phyloP scores from a whole-genome alignment of 148 eudicot genomes.

The Rhododendron ovatum region DNA sequence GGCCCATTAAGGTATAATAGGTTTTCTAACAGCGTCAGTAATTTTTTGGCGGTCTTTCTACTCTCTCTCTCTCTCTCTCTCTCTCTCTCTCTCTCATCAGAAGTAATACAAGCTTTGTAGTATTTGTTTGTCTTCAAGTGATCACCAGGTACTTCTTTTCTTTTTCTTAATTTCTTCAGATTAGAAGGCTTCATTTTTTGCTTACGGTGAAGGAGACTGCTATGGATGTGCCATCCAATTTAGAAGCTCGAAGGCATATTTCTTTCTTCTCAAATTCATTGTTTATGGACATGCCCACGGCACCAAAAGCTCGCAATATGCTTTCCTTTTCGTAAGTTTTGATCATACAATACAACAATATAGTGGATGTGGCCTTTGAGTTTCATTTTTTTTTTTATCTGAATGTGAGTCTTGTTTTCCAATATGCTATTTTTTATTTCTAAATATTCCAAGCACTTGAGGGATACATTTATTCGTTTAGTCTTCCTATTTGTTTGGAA shows the following conservation, averaged over 20 bases:
- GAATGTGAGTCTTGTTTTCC: background rate
- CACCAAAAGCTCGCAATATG: conserved; percentile 76
- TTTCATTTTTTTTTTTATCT: background rate
- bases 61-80: background rate
- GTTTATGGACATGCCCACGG: conserved; percentile 73
- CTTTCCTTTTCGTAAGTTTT: conserved; percentile 61
- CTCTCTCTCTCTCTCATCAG: background rate
- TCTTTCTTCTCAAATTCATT: conserved; percentile 69
- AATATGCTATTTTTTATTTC: background rate
- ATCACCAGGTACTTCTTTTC: background rate
- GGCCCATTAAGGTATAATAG: background rate
- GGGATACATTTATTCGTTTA: background rate
- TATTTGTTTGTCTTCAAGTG: background rate
- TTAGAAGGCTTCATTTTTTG: conserved; percentile 52
- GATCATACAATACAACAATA: background rate
- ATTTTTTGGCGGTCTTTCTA: background rate
- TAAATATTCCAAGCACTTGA: background rate
- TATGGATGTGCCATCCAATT: conserved; percentile 66
- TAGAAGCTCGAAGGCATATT: conserved; percentile 68
- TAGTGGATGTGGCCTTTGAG: background rate
- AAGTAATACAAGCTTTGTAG: background rate
- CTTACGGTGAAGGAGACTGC: conserved; percentile 70
- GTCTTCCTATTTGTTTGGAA: background rate
- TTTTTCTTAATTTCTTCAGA: conserved; percentile 26
- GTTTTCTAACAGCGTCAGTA: background rate